Percentiles rank a stretch among this genome's conserved stretches.
phyloP scores from a whole-genome alignment of 306 rosid species.

The Lathyrus oleraceus region DNA sequence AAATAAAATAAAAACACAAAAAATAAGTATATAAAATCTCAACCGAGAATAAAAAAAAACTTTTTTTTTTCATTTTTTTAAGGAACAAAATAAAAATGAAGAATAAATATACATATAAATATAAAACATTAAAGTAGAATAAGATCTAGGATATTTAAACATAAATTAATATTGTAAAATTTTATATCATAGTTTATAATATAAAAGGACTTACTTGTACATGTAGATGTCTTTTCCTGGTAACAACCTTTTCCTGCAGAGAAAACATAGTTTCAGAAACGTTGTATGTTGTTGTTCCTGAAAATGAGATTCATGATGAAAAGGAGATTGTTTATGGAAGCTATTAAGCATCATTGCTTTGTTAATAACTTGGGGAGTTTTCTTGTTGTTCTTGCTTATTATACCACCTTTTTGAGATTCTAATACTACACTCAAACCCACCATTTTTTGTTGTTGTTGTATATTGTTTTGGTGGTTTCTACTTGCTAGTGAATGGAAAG shows the following conservation, averaged over 20 bases:
- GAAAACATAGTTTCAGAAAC: constrained; percentile 76
- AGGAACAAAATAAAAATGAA: not conserved
- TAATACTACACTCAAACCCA: constrained; percentile 73
- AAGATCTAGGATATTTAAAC: constrained; percentile 19
- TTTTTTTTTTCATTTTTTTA: not conserved
- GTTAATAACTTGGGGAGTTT: constrained; percentile 56
- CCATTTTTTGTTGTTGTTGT: constrained; percentile 47
- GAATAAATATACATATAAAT: not conserved
- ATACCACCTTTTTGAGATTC: constrained; percentile 52
- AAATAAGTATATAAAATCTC: not conserved
- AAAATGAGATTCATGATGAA: constrained; percentile 26
- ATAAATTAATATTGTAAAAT: not conserved
- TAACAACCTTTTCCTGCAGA: constrained; percentile 61
- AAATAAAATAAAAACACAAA: not conserved
- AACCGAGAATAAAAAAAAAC: not conserved
- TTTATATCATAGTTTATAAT: not conserved
- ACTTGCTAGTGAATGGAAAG: constrained; percentile 3
- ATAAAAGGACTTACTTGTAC: constrained; percentile 66
- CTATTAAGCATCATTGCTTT: constrained; percentile 57
- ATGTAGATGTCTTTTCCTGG: constrained; percentile 89
- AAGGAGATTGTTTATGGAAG: constrained; percentile 20
- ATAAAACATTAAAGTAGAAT: not conserved
- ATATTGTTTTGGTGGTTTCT: not conserved
- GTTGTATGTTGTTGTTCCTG: constrained; percentile 29
- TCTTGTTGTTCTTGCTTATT: constrained; percentile 30